These are phyloP conservation scores for Canna indica DNA, from an alignment of 176 grass and related monocot species.

Conservation along the genomic window DNA sequence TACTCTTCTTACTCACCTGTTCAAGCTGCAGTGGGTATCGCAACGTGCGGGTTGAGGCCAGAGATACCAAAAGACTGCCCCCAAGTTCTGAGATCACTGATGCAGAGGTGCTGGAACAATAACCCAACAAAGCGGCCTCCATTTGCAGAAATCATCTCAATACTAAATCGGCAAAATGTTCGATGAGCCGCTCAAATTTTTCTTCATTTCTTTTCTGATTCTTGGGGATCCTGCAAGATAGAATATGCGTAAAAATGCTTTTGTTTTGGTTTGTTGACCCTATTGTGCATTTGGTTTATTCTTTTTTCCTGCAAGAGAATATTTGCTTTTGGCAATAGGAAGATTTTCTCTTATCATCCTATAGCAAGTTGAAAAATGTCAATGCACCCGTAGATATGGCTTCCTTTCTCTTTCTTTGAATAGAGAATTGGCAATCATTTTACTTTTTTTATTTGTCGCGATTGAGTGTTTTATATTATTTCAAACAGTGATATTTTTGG, in stretches of 20 bases:
- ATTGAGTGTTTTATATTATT: no score
- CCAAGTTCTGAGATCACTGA: conserved; percentile 61
- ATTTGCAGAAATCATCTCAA: conserved; percentile 70
- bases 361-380: not conserved
- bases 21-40: conserved; percentile 90
- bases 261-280: not conserved
- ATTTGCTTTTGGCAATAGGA: not conserved
- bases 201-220: not conserved
- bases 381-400: not conserved
- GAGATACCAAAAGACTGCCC: conserved; percentile 84
- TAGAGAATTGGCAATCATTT: not conserved
- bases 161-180: conserved; percentile 68
- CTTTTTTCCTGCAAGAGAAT: not conserved
- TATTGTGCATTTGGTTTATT: not conserved
- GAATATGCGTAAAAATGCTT: not conserved
- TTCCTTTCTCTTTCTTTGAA: not conserved
- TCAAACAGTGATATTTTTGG: no score
- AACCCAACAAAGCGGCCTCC: conserved; percentile 68
- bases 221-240: not conserved
- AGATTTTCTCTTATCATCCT: not conserved
- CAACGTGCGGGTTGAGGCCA: conserved; percentile 75
- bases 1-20: conserved; percentile 93
- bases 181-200: conserved; percentile 33
- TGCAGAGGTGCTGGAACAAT: conserved; percentile 86
- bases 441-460: no score